These are phyloP conservation scores for Nidularia sp. DNA, from an alignment of 768 basidiomycete genomes.

Conservation along the genomic window DNA sequence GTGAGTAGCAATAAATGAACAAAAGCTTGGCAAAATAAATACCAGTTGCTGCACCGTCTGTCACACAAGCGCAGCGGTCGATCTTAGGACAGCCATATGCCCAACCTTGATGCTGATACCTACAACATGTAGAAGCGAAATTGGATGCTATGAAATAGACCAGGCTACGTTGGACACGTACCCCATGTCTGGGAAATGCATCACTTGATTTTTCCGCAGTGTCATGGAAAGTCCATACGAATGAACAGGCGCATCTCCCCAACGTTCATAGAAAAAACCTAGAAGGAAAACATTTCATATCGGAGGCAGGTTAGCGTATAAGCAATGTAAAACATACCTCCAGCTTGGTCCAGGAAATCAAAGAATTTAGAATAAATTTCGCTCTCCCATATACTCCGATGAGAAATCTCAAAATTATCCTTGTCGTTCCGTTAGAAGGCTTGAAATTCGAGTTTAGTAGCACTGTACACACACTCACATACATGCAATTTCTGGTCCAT, in stretches of 20 bases:
- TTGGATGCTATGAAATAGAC: no score
- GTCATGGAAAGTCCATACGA: conserved; percentile 21
- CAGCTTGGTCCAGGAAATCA: conserved; percentile 16
- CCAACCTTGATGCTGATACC: no score
- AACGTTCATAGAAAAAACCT: conserved; percentile 26
- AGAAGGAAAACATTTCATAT: not conserved
- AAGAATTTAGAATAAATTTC: conserved; percentile 19
- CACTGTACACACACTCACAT: conserved; percentile 16
- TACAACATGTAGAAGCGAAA: no score
- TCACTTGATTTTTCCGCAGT: conserved; percentile 21
- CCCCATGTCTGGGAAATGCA: conserved; percentile 21
- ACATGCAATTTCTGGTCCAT: conserved; percentile 20
- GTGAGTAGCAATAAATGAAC: no score
- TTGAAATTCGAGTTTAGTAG: no score
- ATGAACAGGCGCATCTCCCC: conserved; percentile 22
- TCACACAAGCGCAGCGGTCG: no score
- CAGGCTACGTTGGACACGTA: not conserved
- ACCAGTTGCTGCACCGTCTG: no score
- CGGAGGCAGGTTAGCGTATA: not conserved
- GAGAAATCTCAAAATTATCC: conserved; percentile 27
- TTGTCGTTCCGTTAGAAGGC: not conserved
- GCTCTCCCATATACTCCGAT: conserved; percentile 20
- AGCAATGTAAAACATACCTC: conserved; percentile 8
- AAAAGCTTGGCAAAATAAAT: no score
- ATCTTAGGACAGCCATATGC: no score